Conservation (phyloP, 2,329 filamentous ascomycete species). For the Pseudopithomyces chartarum region DNA sequence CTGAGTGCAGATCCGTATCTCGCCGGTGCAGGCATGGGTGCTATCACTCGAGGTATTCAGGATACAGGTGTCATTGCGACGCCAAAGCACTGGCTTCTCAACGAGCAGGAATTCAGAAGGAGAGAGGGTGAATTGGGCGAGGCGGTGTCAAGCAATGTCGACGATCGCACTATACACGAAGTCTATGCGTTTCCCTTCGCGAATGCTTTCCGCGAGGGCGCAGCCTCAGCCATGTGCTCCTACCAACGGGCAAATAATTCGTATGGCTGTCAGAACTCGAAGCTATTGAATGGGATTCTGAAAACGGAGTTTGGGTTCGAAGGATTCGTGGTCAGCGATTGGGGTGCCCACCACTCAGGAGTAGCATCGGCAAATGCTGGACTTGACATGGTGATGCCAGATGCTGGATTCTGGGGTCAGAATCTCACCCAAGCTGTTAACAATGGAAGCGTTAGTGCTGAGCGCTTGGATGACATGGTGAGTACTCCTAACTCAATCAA, state of each 20-base stretch:
- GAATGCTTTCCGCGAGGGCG: slow-evolving; percentile 62
- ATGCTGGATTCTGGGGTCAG: slow-evolving; percentile 31
- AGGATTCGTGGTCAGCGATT: slow-evolving; percentile 50
- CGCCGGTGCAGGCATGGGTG: slow-evolving; percentile 55
- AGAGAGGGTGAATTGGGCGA: slow-evolving; percentile 53
- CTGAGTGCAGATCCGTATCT: slow-evolving; percentile 72
- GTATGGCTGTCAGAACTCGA: slow-evolving; percentile 40
- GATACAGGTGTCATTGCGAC: slow-evolving; percentile 48
- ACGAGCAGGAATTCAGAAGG: slow-evolving; percentile 62
- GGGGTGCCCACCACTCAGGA: slow-evolving; percentile 53
- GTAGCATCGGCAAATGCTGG: slow-evolving; percentile 52
- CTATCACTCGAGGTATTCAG: slow-evolving; percentile 60
- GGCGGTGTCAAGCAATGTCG: slow-evolving; percentile 64
- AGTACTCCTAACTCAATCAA: neutral
- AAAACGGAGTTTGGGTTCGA: slow-evolving; percentile 58
- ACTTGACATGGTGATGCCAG: slow-evolving; percentile 54
- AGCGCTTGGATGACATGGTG: slow-evolving; percentile 39
- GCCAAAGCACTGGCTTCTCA: slow-evolving; percentile 42
- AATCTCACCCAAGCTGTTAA: slow-evolving; percentile 37
- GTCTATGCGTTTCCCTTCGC: slow-evolving; percentile 71
- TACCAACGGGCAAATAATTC: slow-evolving; percentile 44
- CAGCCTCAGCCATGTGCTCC: slow-evolving; percentile 65
- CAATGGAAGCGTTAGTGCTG: slow-evolving; percentile 30
- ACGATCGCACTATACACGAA: slow-evolving; percentile 69
- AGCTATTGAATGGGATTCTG: slow-evolving; percentile 56